phyloP scores from a whole-genome alignment of 495 filamentous ascomycete species.

The Penicillium goetzii region DNA sequence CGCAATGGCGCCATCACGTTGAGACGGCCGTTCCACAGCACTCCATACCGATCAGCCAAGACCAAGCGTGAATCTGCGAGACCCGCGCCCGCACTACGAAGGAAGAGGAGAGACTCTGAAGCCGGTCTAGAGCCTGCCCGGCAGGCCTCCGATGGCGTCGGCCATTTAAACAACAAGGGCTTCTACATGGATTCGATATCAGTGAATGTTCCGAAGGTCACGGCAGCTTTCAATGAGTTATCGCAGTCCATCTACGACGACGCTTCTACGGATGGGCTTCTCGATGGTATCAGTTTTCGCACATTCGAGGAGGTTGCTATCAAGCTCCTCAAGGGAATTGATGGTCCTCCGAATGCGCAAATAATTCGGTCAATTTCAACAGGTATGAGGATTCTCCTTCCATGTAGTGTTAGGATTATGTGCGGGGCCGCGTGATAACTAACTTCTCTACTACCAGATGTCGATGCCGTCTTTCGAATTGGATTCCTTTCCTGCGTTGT shows the following conservation, averaged over 20 bases:
- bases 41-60: conserved; percentile 10
- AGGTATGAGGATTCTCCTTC: conserved; percentile 21
- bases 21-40: conserved; percentile 29
- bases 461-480: conserved; percentile 35
- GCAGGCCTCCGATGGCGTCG: not conserved
- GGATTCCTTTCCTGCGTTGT: conserved; percentile 15
- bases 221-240: not conserved
- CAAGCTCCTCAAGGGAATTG: conserved; percentile 22
- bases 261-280: conserved; percentile 1
- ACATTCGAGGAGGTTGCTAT: conserved; percentile 27
- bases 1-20: conserved; percentile 1
- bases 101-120: not conserved
- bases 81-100: conserved; percentile 5
- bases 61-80: not conserved
- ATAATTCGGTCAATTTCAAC: conserved; percentile 29
- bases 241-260: conserved; percentile 7
- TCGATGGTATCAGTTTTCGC: conserved; percentile 16
- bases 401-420: too few species aligned
- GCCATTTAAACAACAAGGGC: not conserved
- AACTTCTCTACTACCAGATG: conserved; percentile 24
- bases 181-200: not conserved
- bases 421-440: not conserved
- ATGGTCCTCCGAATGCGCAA: conserved; percentile 12
- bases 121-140: not conserved
- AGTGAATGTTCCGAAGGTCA: not conserved